A percentile compares a stretch with the other conserved stretches of the same genome.
Conservation (phyloP, 768 basidiomycete genomes). For the Leucogyrophana mollusca region DNA sequence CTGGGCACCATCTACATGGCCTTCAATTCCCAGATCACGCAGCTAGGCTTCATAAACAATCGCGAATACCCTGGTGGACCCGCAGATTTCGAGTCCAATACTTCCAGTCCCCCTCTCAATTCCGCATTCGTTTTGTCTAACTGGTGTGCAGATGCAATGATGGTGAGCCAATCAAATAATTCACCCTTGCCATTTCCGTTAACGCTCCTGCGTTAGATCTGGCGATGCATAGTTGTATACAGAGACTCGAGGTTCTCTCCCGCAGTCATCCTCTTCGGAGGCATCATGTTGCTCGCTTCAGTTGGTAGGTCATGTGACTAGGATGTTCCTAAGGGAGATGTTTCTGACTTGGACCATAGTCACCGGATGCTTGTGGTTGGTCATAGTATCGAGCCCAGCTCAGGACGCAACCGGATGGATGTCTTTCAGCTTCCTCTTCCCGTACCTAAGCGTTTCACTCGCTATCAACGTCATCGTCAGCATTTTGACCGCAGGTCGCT, state of each 20-base stretch:
- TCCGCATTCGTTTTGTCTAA: constrained; percentile 27
- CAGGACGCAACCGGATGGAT: constrained; percentile 20
- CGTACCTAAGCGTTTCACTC: constrained; percentile 31
- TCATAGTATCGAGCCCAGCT: constrained; percentile 23
- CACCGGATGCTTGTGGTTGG: constrained; percentile 27
- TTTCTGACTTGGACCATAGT: constrained; percentile 11
- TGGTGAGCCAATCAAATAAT: constrained; percentile 17
- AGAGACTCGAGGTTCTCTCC: constrained; percentile 21
- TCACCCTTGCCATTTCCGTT: background rate
- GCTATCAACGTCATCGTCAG: constrained; percentile 31
- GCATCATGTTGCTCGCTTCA: constrained; percentile 20
- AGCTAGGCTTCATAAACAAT: constrained; percentile 28
- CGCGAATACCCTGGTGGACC: constrained; percentile 32
- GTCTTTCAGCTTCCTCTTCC: constrained; percentile 31
- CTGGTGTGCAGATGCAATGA: constrained; percentile 28
- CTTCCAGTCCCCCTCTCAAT: constrained; percentile 24
- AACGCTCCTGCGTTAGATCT: constrained; percentile 18
- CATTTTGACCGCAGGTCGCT: constrained; percentile 27
- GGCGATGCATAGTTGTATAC: constrained; percentile 32
- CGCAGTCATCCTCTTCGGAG: constrained; percentile 14
- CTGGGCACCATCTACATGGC: constrained; percentile 27
- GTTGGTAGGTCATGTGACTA: constrained; percentile 15
- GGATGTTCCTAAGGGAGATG: too few relatives aligned
- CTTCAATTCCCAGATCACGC: constrained; percentile 22
- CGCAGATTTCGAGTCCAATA: constrained; percentile 20